phyloP scores from a whole-genome alignment of 176 grass and related monocot species.

The Avena atlantica region DNA sequence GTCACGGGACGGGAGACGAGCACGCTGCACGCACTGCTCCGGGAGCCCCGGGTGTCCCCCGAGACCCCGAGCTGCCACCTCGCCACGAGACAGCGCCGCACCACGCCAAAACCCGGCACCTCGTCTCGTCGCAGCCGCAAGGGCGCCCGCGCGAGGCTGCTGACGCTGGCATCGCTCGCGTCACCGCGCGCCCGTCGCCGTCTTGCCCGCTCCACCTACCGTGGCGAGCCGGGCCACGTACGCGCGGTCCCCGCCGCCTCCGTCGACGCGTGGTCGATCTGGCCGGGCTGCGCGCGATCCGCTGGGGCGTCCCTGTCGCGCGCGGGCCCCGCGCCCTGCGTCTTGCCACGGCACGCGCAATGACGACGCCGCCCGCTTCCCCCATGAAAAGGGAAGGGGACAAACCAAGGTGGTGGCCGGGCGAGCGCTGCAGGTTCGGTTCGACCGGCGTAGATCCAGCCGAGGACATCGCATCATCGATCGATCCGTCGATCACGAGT shows the following conservation, averaged over 20 bases:
- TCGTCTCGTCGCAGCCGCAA: too few species aligned
- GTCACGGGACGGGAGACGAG: not conserved
- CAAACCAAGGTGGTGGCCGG: not conserved
- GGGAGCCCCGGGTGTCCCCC: conserved; percentile 21
- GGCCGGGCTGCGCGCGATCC: not conserved
- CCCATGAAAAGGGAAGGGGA: too few species aligned
- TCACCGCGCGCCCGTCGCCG: conserved; percentile 25
- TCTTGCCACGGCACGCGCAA: not conserved
- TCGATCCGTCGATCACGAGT: too few species aligned
- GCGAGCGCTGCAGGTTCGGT: not conserved
- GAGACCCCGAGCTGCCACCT: conserved; percentile 36
- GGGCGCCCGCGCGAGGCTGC: not conserved
- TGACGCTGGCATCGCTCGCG: not conserved
- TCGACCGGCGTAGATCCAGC: not conserved
- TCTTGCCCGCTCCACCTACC: conserved; percentile 20
- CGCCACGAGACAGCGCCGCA: conserved; percentile 34
- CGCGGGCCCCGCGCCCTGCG: not conserved
- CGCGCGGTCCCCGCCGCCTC: not conserved
- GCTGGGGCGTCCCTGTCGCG: conserved; percentile 18
- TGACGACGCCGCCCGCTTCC: not conserved
- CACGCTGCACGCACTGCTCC: not conserved
- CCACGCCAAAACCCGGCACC: not conserved
- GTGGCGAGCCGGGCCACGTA: conserved; percentile 20
- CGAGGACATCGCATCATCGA: not conserved
- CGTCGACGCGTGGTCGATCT: conserved; percentile 20